Percentiles rank a stretch among this genome's conserved stretches.
Conservation (phyloP, 1,139 yeast genomes). For the Sugiyamaella sp. region DNA sequence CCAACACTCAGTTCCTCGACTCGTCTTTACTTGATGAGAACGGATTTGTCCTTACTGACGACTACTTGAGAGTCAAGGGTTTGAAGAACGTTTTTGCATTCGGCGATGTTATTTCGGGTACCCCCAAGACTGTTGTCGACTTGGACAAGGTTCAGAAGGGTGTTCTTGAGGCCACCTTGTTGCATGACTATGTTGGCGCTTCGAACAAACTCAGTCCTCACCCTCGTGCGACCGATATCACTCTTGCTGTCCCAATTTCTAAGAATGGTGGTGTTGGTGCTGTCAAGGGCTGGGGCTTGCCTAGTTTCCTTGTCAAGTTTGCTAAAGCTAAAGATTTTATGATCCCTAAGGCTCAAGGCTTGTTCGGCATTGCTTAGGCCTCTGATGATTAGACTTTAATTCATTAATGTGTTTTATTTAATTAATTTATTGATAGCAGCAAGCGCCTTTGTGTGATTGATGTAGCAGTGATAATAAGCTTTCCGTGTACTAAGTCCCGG, state of each 20-base stretch:
- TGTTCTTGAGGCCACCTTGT: constrained; percentile 25
- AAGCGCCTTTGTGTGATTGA: too few species aligned
- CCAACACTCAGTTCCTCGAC: constrained; percentile 35
- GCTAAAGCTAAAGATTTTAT: constrained; percentile 30
- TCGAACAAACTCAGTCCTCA: constrained; percentile 18
- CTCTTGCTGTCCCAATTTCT: constrained; percentile 30
- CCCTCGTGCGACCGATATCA: constrained; percentile 15
- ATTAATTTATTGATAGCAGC: neutral
- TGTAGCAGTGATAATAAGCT: too few species aligned
- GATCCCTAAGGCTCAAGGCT: constrained; percentile 24
- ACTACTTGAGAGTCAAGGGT: constrained; percentile 32
- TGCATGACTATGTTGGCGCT: constrained; percentile 24
- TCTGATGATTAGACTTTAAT: too few species aligned
- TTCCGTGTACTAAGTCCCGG: too few species aligned
- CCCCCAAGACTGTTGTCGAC: constrained; percentile 28
- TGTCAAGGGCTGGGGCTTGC: constrained; percentile 30
- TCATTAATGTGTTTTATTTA: neutral
- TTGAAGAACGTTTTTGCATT: constrained; percentile 32
- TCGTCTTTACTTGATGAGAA: constrained; percentile 24
- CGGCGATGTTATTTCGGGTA: constrained; percentile 34
- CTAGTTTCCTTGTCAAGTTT: constrained; percentile 28
- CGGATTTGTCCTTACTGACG: constrained; percentile 31
- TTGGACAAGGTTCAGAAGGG: constrained; percentile 24
- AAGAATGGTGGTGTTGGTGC: constrained; percentile 32
- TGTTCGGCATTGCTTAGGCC: constrained; percentile 15